Evolutionary conservation across 2,329 filamentous ascomycete genomes (phyloP).

Genomic region (Periconia macrospinosa): DNA sequence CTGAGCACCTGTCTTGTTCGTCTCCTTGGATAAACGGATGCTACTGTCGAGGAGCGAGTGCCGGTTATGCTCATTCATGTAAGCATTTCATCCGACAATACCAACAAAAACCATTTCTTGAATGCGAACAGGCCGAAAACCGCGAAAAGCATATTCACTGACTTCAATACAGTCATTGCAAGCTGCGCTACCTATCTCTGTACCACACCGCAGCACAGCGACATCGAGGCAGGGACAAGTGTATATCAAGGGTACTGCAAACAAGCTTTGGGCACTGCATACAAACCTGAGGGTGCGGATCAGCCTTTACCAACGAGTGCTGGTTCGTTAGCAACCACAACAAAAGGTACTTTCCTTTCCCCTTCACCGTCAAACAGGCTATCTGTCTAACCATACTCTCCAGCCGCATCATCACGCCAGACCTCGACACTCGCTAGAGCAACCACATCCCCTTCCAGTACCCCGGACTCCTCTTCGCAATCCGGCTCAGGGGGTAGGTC

Average conservation of each 20-base stretch:
- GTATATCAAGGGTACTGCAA: conserved; percentile 17
- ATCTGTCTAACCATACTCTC: background rate
- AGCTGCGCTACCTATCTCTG: conserved; percentile 15
- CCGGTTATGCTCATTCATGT: background rate
- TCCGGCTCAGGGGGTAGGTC: background rate
- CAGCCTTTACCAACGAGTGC: conserved; percentile 1
- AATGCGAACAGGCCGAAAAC: no score
- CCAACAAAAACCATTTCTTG: no score
- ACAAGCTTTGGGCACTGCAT: conserved; percentile 10
- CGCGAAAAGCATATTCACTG: background rate
- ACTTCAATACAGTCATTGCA: conserved; percentile 9
- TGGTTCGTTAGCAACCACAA: background rate
- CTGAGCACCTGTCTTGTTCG: conserved; percentile 11
- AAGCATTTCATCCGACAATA: background rate
- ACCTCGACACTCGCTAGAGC: background rate
- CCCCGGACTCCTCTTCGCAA: no score
- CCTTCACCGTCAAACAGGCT: background rate
- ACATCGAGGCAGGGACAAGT: conserved; percentile 10
- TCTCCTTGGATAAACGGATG: conserved; percentile 13
- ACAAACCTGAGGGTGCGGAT: conserved; percentile 8
- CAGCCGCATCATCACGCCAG: conserved; percentile 1
- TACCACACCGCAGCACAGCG: conserved; percentile 4
- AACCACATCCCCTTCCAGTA: background rate
- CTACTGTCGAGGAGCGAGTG: conserved; percentile 8
- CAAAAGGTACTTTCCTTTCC: background rate